Base-by-base conservation (phyloP, 192 early-diverging fungal species). In the Umbelopsis isabellina region DNA sequence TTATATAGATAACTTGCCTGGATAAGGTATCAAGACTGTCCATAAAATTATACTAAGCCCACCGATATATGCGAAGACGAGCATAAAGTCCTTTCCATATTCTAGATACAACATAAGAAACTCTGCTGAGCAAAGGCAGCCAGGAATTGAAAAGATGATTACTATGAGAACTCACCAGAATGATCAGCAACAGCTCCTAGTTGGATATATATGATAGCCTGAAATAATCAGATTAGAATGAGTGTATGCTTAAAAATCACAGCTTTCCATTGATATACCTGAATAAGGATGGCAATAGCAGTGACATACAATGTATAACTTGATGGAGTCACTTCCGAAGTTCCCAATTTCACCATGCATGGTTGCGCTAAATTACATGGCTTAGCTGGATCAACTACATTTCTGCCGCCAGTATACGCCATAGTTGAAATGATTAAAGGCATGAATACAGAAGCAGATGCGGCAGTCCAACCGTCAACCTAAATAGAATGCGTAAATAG, bases 181-280 rank as follows among this genome's bases (percentile, higher is more conserved):
- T 83, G 78, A 65, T 85, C 84, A 50, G 82, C 84, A 35, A 85
- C 53, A 9, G 80, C 73, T 5, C 80, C 78, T 44, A 83, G 58
- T 65, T 77, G 73, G 46, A 83, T 82, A 68, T 79, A 82, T 22
- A 83, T 44, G 35, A 85, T 65, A 3, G 82, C 80, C 64, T 85
- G 3, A 30, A 30, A 30, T 30, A 3, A 30, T 2, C 27, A 2
- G 27, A 30, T 55, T 9, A 13, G 52, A 11, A 22, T 30, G 52
- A 55, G 22, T 11, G 23, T 23, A 22, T 22, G n/a, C 22, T 1
- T 21, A 0, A 2, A 22, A 11, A 22, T 23, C 21, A 52, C n/a
- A 52, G 20, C 16, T 23, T 23, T 23, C 27, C 1, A 30, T 2
- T 1, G 27, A 30, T 30, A 30, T 30, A 55, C 52, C 52, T 55